Evolutionary conservation across 371 early-diverging fungal genomes (phyloP), one percentile per base, ranked within the genome.

Genomic region (Lichtheimia ramosa): DNA sequence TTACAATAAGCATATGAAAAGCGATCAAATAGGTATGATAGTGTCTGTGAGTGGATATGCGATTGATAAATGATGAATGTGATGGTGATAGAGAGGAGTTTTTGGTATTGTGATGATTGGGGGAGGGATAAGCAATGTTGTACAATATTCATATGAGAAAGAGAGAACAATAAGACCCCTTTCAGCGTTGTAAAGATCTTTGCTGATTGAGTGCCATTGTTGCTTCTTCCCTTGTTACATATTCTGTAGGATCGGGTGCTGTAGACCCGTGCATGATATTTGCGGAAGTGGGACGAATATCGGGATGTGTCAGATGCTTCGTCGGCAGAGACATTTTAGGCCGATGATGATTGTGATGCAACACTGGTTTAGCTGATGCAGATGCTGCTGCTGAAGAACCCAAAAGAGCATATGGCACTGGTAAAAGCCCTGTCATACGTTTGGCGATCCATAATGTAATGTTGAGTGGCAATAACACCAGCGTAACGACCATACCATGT

Each of bases 401-500:
- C 7, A 60, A 25, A 4, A 60, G 61, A 7, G 54, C 64, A 24
- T 58, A 63, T 28, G 71, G 72, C 5, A 65, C 54, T 14, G 72
- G 72, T 28, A 72, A 48, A 12, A 72, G 58, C n/a, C 64, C 58
- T 0, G 75, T 68, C 64, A 77, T 69, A 5, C 71, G 64, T 28
- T 66, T 69, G 23, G 62, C 62, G 16, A 70, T 57, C 77, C 77
- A 75, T 5, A 81, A 23, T 5, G 72, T 74, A 16, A 81, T 65
- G 48, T 71, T 75, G 21, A 81, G 53, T 1, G 81, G 81, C 42
- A 81, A 58, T 3, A 81, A 48, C 5, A 75, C 56, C 27, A 81
- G 48, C 14, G 69, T 69, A 48, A 66, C 66, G 14, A 81, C 41
- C 20, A 65, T 59, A 16, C 69, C 62, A 43, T 73, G 69, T 3